phyloP scores from a whole-genome alignment of 768 basidiomycete genomes.

The Kwoniella sp. region DNA sequence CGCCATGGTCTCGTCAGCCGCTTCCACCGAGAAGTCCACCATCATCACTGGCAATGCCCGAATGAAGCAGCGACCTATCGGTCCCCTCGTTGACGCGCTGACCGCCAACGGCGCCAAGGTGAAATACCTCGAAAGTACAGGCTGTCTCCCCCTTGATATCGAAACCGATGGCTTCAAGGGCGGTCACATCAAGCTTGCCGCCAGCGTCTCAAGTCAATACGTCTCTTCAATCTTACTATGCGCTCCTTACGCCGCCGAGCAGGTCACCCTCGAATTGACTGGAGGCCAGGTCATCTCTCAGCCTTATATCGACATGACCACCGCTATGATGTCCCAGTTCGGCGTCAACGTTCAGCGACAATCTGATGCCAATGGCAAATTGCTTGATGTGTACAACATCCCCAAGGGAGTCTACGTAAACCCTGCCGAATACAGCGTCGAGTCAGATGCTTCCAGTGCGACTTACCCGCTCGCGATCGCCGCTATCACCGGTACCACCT shows the following conservation, averaged over 20 bases:
- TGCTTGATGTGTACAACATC: constrained; percentile 81
- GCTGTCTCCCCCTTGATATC: constrained; percentile 83
- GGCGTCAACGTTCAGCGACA: constrained; percentile 76
- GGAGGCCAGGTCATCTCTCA: constrained; percentile 97
- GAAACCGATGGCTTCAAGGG: constrained; percentile 72
- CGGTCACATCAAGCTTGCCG: constrained; percentile 79
- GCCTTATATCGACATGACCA: constrained; percentile 99
- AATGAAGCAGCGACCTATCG: constrained; percentile 98
- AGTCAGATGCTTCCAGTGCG: constrained; percentile 87
- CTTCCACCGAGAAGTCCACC: constrained; percentile 59
- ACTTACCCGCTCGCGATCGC: constrained; percentile 97
- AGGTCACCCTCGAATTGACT: constrained; percentile 83
- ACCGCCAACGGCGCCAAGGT: constrained; percentile 76
- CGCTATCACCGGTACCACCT: constrained; percentile 93
- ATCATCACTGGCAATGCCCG: constrained; percentile 94
- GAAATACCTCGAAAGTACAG: constrained; percentile 73
- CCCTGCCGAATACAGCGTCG: constrained; percentile 81
- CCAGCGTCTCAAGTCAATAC: constrained; percentile 95
- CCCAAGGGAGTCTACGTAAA: constrained; percentile 75
- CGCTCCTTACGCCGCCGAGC: constrained; percentile 83
- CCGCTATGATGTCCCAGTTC: constrained; percentile 95
- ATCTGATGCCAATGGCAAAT: constrained; percentile 65
- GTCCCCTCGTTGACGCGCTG: constrained; percentile 89
- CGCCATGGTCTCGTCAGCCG: constrained; percentile 66
- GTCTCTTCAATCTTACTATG: constrained; percentile 96